These are phyloP conservation scores for Ceratocystis eucalypticola DNA, from an alignment of 2,329 filamentous ascomycete genomes.

Conservation along the genomic window DNA sequence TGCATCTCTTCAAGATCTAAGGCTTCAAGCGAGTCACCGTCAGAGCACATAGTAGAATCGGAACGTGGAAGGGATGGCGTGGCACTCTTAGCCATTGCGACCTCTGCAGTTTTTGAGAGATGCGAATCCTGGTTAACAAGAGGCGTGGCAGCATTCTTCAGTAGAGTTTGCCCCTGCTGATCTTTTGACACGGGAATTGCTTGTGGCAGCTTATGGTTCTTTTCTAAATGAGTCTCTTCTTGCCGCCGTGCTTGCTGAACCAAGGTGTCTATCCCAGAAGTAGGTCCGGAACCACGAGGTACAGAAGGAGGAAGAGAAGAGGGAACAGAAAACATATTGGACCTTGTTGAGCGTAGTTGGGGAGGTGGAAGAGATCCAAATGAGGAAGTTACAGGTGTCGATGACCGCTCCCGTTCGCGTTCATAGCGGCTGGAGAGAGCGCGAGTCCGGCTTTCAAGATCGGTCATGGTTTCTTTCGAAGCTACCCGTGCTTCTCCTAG, in stretches of 20 bases:
- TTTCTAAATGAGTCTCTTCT: not conserved
- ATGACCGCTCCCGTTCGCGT: not conserved
- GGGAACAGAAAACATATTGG: not conserved
- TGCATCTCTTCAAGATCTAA: slow-evolving; percentile 27
- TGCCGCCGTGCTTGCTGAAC: slow-evolving; percentile 13
- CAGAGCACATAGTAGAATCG: not conserved
- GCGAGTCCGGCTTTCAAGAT: slow-evolving; percentile 16
- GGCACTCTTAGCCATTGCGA: not conserved
- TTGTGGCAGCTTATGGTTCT: not conserved
- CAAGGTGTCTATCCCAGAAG: slow-evolving; percentile 14
- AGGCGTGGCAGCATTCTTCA: not conserved
- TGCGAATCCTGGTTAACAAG: not conserved
- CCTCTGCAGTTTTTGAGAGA: not conserved
- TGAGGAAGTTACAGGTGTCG: not conserved
- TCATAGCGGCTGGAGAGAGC: slow-evolving; percentile 13
- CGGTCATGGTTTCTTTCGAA: slow-evolving; percentile 17
- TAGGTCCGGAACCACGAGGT: not conserved
- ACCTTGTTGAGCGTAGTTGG: not conserved
- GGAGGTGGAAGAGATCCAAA: slow-evolving; percentile 2
- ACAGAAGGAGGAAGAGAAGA: slow-evolving; percentile 9
- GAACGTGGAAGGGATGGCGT: not conserved
- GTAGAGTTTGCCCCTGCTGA: not conserved
- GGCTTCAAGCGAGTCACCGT: not conserved
- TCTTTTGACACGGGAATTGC: not conserved
- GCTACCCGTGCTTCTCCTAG: slow-evolving; percentile 15